A percentile compares a stretch with the other conserved stretches of the same genome.
phyloP scores from a whole-genome alignment of 306 rosid species.

The Delonix regia region DNA sequence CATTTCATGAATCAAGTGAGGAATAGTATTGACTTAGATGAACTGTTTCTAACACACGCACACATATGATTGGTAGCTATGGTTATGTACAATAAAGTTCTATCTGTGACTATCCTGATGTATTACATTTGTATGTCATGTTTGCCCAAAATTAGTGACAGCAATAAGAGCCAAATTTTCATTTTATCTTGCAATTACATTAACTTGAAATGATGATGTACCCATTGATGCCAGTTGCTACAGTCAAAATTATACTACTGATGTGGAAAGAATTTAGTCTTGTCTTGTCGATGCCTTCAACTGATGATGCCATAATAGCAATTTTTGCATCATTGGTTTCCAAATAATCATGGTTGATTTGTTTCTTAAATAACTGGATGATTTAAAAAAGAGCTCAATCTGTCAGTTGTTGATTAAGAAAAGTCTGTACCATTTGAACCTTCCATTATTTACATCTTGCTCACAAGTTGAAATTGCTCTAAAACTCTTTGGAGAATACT shows the following conservation, averaged over 20 bases:
- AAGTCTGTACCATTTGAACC: neutral
- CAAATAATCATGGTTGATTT: neutral
- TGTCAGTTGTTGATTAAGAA: neutral
- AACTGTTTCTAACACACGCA: slow-evolving; percentile 59
- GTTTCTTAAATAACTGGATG: neutral
- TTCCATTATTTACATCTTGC: neutral
- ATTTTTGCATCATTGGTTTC: slow-evolving; percentile 25
- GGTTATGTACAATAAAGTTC: slow-evolving; percentile 46
- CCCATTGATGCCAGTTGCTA: slow-evolving; percentile 36
- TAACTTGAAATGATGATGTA: slow-evolving; percentile 24
- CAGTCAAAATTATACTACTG: slow-evolving; percentile 31
- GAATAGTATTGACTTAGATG: slow-evolving; percentile 56
- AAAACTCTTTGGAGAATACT: neutral
- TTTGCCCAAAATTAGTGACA: slow-evolving; percentile 32
- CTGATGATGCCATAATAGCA: slow-evolving; percentile 25
- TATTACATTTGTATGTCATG: slow-evolving; percentile 38
- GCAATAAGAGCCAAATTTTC: slow-evolving; percentile 41
- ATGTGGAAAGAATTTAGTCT: slow-evolving; percentile 34
- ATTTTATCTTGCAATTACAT: slow-evolving; percentile 33
- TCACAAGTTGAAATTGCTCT: neutral
- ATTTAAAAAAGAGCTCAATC: neutral
- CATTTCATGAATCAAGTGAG: slow-evolving; percentile 42
- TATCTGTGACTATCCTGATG: slow-evolving; percentile 42
- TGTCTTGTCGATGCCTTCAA: slow-evolving; percentile 9
- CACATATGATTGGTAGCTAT: slow-evolving; percentile 41